Base-by-base conservation (phyloP, 805 yeast genomes). In the Sugiyamaella lignohabitans region DNA sequence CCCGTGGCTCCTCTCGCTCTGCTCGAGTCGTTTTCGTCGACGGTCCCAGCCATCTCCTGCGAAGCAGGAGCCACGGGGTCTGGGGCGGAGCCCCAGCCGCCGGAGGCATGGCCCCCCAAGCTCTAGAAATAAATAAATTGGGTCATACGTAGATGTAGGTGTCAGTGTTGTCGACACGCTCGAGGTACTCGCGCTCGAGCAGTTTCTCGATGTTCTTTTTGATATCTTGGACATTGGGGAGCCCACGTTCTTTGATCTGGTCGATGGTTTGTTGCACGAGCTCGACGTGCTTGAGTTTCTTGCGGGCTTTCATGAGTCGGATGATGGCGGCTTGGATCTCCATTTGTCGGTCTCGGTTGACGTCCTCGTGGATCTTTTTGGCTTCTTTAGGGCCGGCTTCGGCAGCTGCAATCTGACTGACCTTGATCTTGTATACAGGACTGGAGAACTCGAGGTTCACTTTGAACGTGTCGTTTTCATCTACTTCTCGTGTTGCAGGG, bases 271-370 rank as follows among this genome's bases (percentile, higher is more conserved):
- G 53, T 40, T 48, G 52, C 4, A 63, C 53, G 2, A 63, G 54
- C 18, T 63, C 65, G 5, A 43, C 50, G 39, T 63, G 66, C 16
- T 43, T 42, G 30, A 62, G 36, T 19, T 44, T 42, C 45, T 55
- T 50, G 5, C 54, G 42, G 8, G 61, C 46, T 53, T 63, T 63
- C 65, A 63, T 59, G 37, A 63, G 53, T 2, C 67, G 53, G n/a
- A 59, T 50, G 8, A 63, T 51, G 1, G 62, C 57, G 6, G 66
- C 67, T 45, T 60, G 65, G 23, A 61, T 55, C 48, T 64, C 67
- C 53, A 53, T 56, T 34, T 53, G 56, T 4, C 67, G 56, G 41
- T 64, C 67, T 1, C 59, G 54, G 16, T 40, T 42, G 18, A 62
- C 60, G 40, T 54, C 53, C 21, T 54, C 56, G 30, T 48, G 57